These are phyloP conservation scores for Plasmopara halstedii DNA, from an alignment of 352 stramenopile genomes.

Conservation along the genomic window DNA sequence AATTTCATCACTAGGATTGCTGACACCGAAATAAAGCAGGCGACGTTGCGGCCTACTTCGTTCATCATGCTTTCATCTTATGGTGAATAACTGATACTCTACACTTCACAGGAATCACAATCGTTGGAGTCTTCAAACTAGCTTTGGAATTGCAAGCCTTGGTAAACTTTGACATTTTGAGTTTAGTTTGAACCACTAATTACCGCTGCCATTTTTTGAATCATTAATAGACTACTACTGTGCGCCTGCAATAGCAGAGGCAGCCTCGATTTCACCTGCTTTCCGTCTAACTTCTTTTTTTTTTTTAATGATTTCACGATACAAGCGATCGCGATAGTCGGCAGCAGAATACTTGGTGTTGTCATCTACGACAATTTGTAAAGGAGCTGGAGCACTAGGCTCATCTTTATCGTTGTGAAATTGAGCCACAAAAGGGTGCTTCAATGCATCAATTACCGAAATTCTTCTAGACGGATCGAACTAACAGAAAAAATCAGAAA, in stretches of 20 bases:
- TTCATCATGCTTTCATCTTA: no score
- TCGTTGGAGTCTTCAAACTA: no score
- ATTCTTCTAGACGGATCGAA: slow-evolving; percentile 91
- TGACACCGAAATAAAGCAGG: no score
- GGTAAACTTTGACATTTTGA: no score
- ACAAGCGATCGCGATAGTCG: slow-evolving; percentile 91
- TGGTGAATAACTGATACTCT: no score
- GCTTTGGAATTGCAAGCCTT: no score
- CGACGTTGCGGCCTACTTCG: no score
- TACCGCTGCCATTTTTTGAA: no score
- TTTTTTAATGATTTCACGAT: slow-evolving; percentile 90
- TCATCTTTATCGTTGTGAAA: slow-evolving; percentile 96
- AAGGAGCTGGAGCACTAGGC: slow-evolving; percentile 47
- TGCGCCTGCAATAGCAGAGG: neutral
- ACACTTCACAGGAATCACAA: no score
- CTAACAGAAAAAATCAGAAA: slow-evolving; percentile 20
- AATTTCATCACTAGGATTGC: no score
- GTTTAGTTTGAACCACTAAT: no score
- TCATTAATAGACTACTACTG: slow-evolving; percentile 16
- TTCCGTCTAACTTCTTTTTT: slow-evolving; percentile 86
- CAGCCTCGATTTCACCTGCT: slow-evolving; percentile 21
- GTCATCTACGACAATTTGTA: slow-evolving; percentile 89
- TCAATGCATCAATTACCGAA: slow-evolving; percentile 78
- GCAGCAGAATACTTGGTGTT: slow-evolving; percentile 92
- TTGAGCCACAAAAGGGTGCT: slow-evolving; percentile 91